Percentiles rank a stretch among this genome's conserved stretches.
Conservation (phyloP, 805 yeast genomes). For the Pichia cephalocereana region DNA sequence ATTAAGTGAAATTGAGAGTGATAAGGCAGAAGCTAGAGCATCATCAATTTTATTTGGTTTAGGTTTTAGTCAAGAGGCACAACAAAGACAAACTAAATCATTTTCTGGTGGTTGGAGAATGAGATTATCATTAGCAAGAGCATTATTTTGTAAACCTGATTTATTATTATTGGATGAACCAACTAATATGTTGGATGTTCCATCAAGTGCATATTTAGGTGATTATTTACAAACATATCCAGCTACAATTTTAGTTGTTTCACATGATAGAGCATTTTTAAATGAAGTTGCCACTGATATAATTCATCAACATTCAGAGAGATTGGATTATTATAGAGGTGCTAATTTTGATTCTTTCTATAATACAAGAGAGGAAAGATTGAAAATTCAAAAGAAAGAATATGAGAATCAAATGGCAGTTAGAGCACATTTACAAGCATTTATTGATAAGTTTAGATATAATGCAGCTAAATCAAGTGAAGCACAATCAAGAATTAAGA, state of each 20-base stretch:
- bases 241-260: conserved; percentile 87
- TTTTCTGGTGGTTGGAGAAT: conserved; percentile 99
- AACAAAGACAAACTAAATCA: conserved; percentile 71
- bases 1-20: conserved; percentile 88
- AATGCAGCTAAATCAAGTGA: conserved; percentile 97
- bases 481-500: conserved; percentile 96
- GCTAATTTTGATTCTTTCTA: conserved; percentile 90
- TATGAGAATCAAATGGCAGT: conserved; percentile 96
- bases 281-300: conserved; percentile 98
- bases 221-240: conserved; percentile 84
- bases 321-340: conserved; percentile 92
- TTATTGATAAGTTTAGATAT: conserved; percentile 93
- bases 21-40: conserved; percentile 95
- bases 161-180: conserved; percentile 93
- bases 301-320: conserved; percentile 94
- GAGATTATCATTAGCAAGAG: conserved; percentile 97
- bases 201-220: conserved; percentile 90
- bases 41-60: conserved; percentile 88
- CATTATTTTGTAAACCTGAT: conserved; percentile 95
- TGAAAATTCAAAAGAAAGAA: conserved; percentile 87
- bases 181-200: conserved; percentile 99
- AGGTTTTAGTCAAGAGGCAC: conserved; percentile 88
- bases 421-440: conserved; percentile 86
- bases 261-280: conserved; percentile 95
- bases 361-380: conserved; percentile 88